phyloP scores from a whole-genome alignment of 2,329 filamentous ascomycete species.

The Aschersonia sp. region DNA sequence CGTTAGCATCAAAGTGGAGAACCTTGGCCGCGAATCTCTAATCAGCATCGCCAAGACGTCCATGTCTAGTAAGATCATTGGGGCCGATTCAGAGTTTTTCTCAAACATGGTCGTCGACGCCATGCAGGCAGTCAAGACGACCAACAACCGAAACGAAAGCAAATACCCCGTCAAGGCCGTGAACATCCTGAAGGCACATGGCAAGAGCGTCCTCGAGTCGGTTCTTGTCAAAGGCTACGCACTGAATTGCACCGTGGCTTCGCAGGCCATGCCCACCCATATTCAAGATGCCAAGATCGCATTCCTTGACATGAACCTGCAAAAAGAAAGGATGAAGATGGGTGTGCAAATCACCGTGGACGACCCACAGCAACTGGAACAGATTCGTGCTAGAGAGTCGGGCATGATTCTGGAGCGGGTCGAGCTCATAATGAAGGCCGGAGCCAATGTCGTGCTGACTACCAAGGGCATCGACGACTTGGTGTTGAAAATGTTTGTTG shows the following conservation, averaged over 20 bases:
- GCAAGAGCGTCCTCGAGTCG: conserved; percentile 81
- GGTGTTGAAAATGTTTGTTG: conserved; percentile 85
- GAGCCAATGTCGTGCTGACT: conserved; percentile 89
- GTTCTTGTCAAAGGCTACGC: conserved; percentile 91
- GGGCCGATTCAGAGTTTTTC: conserved; percentile 90
- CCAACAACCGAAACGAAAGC: conserved; percentile 75
- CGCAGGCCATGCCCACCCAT: conserved; percentile 91
- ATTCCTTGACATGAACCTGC: conserved; percentile 91
- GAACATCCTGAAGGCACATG: conserved; percentile 96
- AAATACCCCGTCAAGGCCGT: conserved; percentile 99
- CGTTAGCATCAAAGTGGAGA: conserved; percentile 88
- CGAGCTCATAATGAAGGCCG: conserved; percentile 94
- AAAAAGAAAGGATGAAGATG: conserved; percentile 98
- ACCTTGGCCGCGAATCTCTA: conserved; percentile 77
- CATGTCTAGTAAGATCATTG: conserved; percentile 99
- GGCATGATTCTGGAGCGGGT: conserved; percentile 88
- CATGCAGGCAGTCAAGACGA: conserved; percentile 86
- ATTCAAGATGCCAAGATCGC: conserved; percentile 94
- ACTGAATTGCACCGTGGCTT: conserved; percentile 95
- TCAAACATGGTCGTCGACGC: conserved; percentile 94
- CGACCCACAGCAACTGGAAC: conserved; percentile 91
- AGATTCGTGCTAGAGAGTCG: conserved; percentile 85
- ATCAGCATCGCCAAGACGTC: conserved; percentile 95
- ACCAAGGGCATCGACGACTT: conserved; percentile 98
- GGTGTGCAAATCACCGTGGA: conserved; percentile 97